Base-by-base conservation (phyloP, 371 early-diverging fungal genomes). In the Parasitella parasitica region DNA sequence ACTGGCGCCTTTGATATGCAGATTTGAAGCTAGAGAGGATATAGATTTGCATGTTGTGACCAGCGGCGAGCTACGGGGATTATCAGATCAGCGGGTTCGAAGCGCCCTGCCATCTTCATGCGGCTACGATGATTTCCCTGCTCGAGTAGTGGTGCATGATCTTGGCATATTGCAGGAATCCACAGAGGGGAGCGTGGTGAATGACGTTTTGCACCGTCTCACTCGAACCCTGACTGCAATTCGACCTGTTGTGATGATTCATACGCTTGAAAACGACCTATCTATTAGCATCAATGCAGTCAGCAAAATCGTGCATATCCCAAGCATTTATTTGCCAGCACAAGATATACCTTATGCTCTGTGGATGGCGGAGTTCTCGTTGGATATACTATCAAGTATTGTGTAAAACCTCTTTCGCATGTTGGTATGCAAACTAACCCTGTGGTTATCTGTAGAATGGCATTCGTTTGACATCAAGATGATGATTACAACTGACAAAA, bases 351-450 rank as follows among this genome's bases (percentile, higher is more conserved):
- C 73, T 6, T 78, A 84, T 60, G 70, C 71, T 13, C 55, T 51
- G 8, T 85, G 86, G 86, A 66, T 85, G 64, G 61, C 82, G 6
- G 78, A 82, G 54, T 66, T 87, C 11, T 73, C 87, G 1, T 37
- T 84, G 8, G 64, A 74, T 24, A 66, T 81, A 7, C 62, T 87
- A 6, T 65, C 79, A 64, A 69, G 87, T 87, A 82, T n/a, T n/a
- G n/a, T n/a, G n/a, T n/a, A n/a, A n/a, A n/a, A n/a, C n/a, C n/a
- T n/a, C n/a, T n/a, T n/a, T n/a, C n/a, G n/a, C 3, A 43, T 41
- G 0, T 18, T 7, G 22, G 0, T 43, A 8, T 22, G 18, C n/a
- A 9, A 20, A 50, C 24, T 22, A 37, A 50, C 24, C 13, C 27
- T 27, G 6, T 8, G 28, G 16, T n/a, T 43, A 18, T 9, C 1